Base-by-base conservation (phyloP, 768 basidiomycete species). In the Clitopilus passeckerianus region DNA sequence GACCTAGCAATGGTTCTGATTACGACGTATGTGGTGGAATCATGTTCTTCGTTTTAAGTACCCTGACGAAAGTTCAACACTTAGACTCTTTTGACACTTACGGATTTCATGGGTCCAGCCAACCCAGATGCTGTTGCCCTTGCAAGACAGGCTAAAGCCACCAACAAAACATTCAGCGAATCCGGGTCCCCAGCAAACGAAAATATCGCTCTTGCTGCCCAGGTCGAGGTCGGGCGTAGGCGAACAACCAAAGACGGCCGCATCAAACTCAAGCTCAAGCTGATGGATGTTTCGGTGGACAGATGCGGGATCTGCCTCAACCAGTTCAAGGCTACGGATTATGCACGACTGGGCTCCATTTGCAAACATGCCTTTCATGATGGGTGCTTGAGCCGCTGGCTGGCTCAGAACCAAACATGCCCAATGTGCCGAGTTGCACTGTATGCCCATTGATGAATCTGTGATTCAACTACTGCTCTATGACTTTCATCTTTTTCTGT, bases 271-370 rank as follows among this genome's bases (percentile, higher is more conserved):
- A 92, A 90, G 74, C 70, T 91, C 54, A 75, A 78, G 7, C 68
- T 91, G 54, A 72, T 89, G 18, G 90, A 86, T 37, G 74, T 80
- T 14, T 66, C 76, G 0, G 89, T 92, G 34, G 83, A 87, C 62
- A 83, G 83, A 66, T 93, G 91, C 70, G 81, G 85, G 41, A 86
- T 91, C 54, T 92, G 91, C 68, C 72, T 90, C 68, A 80, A 78
- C 53, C 86, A 86, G 71, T 92, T 90, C 73, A 84, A 76, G 71
- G 77, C 73, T 7, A 80, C 72, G 16, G 86, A 91, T 59, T 64
- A 66, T 58, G 87, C 80, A 14, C 80, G 80, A 34, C 65, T 89
- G 70, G 80, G 82, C 3, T 80, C 81, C 14, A 72, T 67, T 18
- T 92, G 90, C 69, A 76, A 74, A 61, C 90, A 91, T 73, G 75